Evolutionary conservation across 495 filamentous ascomycete genomes (phyloP), one percentile per base, ranked within the genome.

Genomic region (Hypoxylon perforatum): DNA sequence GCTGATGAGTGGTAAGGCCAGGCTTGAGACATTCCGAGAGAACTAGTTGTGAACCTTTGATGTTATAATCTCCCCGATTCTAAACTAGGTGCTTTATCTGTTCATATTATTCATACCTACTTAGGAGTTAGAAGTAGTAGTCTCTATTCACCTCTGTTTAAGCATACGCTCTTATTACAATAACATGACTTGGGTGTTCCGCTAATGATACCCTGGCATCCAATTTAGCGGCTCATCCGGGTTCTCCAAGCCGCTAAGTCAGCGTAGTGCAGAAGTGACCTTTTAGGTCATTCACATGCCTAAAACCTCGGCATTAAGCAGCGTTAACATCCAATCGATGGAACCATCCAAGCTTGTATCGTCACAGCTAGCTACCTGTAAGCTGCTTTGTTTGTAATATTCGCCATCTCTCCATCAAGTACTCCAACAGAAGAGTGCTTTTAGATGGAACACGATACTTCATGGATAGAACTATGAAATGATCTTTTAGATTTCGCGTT

Each of bases 1-100:
- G 38, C 62, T 90, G 63, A 75, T 71, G 65, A 81, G 62, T 45
- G 86, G 87, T n/a, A 81, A 73, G 63, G 71, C 72, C 5, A 73
- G 59, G 50, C 49, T 74, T 6, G 70, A 74, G 61, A 39, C 41
- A 15, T 75, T 75, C 36, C 53, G 67, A 58, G 49, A 67, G 55
- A 35, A 62, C 38, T 51, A 61, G 39, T 36, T 0, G 38, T 25
- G 25, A 28, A n/a, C n/a, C n/a, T n/a, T n/a, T n/a, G 25, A 28
- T 28, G 25, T 3, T 28, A 28, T 28, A 28, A 3, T 3, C 7
- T 28, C 25, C 3, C 7, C 25, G 7, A 7, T 28, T 28, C 25
- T 28, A 28, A n/a, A 7, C 25, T 28, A 7, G 3, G 3, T 3
- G 7, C 3, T 28, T 28, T 28, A 28, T 28, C 3, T 28, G 25